These are phyloP conservation scores for Tieghemostelium lacteum DNA, from an alignment of 78 protist species.

Conservation along the genomic window DNA sequence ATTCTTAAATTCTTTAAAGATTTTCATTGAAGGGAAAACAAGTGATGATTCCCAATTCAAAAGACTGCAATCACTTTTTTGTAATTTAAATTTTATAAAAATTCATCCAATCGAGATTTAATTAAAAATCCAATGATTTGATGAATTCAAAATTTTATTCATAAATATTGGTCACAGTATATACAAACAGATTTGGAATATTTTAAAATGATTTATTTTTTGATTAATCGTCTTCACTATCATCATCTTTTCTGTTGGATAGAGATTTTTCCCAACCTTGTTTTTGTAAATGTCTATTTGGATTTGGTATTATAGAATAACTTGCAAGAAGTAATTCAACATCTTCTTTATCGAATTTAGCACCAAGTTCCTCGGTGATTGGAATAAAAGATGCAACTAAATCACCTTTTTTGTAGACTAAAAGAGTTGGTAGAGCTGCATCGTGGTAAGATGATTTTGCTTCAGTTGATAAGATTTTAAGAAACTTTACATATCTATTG, in stretches of 20 bases:
- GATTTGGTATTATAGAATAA: slow-evolving; percentile 67
- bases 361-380: slow-evolving; percentile 54
- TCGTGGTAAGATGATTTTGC: slow-evolving; percentile 66
- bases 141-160: no score
- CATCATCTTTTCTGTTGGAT: slow-evolving; percentile 23
- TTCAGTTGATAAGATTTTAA: slow-evolving; percentile 52
- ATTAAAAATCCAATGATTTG: no score
- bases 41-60: no score
- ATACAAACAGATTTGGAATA: no score
- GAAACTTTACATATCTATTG: slow-evolving; percentile 55
- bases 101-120: no score
- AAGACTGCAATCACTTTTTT: no score
- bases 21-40: no score
- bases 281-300: slow-evolving; percentile 2
- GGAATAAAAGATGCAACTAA: slow-evolving; percentile 65
- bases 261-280: slow-evolving; percentile 34
- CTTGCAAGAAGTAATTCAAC: slow-evolving; percentile 43
- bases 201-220: no score
- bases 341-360: slow-evolving; percentile 57
- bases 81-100: no score
- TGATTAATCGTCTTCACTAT: slow-evolving; percentile 10
- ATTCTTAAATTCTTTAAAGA: no score
- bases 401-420: slow-evolving; percentile 60
- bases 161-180: no score
- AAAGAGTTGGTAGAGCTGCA: slow-evolving; percentile 59